phyloP scores from a whole-genome alignment of 768 basidiomycete genomes.

The Lactifluus rugatus region DNA sequence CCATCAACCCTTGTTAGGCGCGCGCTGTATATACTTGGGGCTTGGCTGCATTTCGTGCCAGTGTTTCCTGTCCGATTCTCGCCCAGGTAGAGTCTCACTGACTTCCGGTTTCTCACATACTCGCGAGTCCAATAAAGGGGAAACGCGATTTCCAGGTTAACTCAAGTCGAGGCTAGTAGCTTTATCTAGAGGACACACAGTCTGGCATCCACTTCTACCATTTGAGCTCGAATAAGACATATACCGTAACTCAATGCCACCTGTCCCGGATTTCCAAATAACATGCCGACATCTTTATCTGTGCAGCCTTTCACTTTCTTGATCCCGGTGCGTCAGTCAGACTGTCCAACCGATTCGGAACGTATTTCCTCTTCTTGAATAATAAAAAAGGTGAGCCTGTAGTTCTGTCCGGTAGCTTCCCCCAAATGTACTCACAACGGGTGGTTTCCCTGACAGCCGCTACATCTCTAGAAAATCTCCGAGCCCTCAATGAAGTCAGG shows the following conservation, averaged over 20 bases:
- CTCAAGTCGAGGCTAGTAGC: background rate
- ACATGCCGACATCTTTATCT: conserved; percentile 12
- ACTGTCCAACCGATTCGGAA: conserved; percentile 2
- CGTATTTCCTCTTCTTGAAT: background rate
- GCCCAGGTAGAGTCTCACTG: background rate
- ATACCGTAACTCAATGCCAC: conserved; percentile 15
- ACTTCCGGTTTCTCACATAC: background rate
- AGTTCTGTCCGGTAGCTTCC: background rate
- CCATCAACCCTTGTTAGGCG: conserved; percentile 9
- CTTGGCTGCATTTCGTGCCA: background rate
- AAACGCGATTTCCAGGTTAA: background rate
- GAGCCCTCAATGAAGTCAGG: conserved; percentile 44
- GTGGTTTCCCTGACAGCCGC: conserved; percentile 38
- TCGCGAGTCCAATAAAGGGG: background rate
- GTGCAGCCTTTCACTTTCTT: conserved; percentile 2
- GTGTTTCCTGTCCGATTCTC: background rate
- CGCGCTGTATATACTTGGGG: background rate
- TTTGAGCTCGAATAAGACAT: background rate
- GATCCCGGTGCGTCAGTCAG: background rate
- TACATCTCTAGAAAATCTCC: conserved; percentile 37
- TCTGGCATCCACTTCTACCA: background rate
- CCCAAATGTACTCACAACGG: conserved; percentile 19
- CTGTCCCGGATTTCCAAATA: conserved; percentile 18
- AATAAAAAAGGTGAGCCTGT: conserved; percentile 5
- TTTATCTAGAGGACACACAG: background rate